These are phyloP conservation scores for Clonostachys rhizophaga DNA, from an alignment of 2,329 filamentous ascomycete species.

Conservation along the genomic window DNA sequence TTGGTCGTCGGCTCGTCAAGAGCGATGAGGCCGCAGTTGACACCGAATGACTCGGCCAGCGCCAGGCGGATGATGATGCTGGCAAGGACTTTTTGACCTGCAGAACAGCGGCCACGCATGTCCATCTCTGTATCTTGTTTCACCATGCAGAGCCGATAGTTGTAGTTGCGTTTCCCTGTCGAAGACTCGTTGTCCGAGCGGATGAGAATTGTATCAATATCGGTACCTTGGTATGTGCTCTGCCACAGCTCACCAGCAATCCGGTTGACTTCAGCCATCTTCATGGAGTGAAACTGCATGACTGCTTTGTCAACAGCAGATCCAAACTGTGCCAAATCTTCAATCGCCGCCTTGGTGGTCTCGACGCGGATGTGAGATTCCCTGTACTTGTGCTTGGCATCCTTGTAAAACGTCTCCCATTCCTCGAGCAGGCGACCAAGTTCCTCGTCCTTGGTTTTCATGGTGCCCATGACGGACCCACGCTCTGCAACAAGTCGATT, in stretches of 20 bases:
- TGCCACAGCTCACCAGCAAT: conserved; percentile 97
- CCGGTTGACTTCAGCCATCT: conserved; percentile 97
- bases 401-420: conserved; percentile 82
- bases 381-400: conserved; percentile 76
- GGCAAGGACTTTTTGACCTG: conserved; percentile 93
- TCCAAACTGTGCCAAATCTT: conserved; percentile 80
- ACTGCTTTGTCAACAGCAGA: conserved; percentile 90
- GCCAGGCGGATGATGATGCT: conserved; percentile 97
- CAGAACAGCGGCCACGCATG: conserved; percentile 96
- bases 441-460: conserved; percentile 82
- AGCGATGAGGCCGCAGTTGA: conserved; percentile 93
- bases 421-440: conserved; percentile 68
- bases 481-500: conserved; percentile 69
- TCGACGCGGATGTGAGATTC: conserved; percentile 85
- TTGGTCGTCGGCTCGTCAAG: conserved; percentile 98
- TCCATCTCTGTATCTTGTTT: conserved; percentile 98
- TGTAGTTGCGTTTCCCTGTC: conserved; percentile 77
- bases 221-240: conserved; percentile 92
- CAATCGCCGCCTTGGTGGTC: conserved; percentile 88
- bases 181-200: conserved; percentile 80
- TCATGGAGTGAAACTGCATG: conserved; percentile 92
- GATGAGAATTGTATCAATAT: conserved; percentile 95
- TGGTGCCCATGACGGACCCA: conserved; percentile 68
- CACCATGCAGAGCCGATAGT: conserved; percentile 97
- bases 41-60: conserved; percentile 91